Conservation (phyloP, 805 yeast genomes). For the Starmerella potacharoeniae region DNA sequence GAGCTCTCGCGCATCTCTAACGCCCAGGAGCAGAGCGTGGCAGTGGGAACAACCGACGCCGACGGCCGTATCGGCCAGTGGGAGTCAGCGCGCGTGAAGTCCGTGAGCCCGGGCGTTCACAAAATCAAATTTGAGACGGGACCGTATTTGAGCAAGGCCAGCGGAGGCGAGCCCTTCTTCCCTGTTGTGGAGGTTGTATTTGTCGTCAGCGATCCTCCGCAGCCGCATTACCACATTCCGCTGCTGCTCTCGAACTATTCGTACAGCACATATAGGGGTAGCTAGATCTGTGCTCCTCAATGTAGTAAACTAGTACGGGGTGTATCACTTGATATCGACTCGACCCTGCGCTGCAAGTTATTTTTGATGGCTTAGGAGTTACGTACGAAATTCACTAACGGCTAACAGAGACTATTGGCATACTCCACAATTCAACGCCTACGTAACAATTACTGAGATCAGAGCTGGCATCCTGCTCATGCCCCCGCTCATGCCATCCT, state of each 20-base stretch:
- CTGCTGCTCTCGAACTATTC: slow-evolving; percentile 72
- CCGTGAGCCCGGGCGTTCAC: slow-evolving; percentile 51
- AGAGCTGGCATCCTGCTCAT: too few species aligned
- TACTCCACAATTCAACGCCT: too few species aligned
- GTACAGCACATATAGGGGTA: slow-evolving; percentile 84
- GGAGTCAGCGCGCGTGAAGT: slow-evolving; percentile 29
- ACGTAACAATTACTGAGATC: too few species aligned
- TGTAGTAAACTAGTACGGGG: too few species aligned
- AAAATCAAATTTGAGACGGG: slow-evolving; percentile 69
- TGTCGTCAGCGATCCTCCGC: slow-evolving; percentile 53
- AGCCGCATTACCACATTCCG: slow-evolving; percentile 82
- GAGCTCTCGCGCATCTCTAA: slow-evolving; percentile 29
- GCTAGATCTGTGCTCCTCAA: slow-evolving; percentile 28
- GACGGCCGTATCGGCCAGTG: slow-evolving; percentile 76
- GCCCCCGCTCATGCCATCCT: too few species aligned
- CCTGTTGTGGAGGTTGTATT: slow-evolving; percentile 79
- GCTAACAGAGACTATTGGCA: too few species aligned
- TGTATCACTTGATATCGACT: too few species aligned
- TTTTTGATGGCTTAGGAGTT: too few species aligned
- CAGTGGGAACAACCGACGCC: slow-evolving; percentile 54
- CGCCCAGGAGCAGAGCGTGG: slow-evolving; percentile 36
- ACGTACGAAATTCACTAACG: too few species aligned
- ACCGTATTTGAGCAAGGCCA: slow-evolving; percentile 39
- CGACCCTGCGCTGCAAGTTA: too few species aligned
- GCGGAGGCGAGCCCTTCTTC: slow-evolving; percentile 40